A percentile compares a stretch with the other conserved stretches of the same genome.
These are phyloP conservation scores for Leccinum subspadiceum DNA, from an alignment of 1,284 basidiomycete species.

Conservation along the genomic window DNA sequence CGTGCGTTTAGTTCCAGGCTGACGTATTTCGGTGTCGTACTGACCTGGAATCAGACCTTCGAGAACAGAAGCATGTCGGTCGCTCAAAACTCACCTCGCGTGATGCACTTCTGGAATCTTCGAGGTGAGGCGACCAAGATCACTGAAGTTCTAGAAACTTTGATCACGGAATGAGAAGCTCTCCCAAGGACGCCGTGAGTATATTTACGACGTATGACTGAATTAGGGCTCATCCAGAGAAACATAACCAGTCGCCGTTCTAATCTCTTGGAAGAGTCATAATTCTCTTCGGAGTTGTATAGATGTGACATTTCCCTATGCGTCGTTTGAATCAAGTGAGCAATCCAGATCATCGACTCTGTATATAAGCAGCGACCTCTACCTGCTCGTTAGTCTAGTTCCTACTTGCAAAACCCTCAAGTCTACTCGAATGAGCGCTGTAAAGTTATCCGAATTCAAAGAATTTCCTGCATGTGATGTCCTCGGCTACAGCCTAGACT, in stretches of 20 bases:
- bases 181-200: background rate
- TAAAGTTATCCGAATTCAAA: background rate
- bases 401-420: background rate
- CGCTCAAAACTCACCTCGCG: background rate
- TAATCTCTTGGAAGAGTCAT: background rate
- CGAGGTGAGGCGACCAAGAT: background rate
- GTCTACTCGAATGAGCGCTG: background rate
- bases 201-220: background rate
- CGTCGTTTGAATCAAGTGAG: background rate
- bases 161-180: background rate
- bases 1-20: background rate
- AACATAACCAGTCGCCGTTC: background rate
- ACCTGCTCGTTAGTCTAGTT: background rate
- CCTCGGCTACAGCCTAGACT: too few species aligned
- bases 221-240: background rate
- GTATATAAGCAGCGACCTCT: background rate
- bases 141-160: background rate
- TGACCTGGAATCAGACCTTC: background rate
- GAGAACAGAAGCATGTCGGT: background rate
- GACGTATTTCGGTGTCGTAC: background rate
- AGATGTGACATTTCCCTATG: background rate
- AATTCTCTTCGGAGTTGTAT: background rate
- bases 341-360: background rate
- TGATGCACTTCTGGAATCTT: background rate
- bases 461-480: background rate